phyloP scores from a whole-genome alignment of 2,329 filamentous ascomycete species.

The Beauveria australis region DNA sequence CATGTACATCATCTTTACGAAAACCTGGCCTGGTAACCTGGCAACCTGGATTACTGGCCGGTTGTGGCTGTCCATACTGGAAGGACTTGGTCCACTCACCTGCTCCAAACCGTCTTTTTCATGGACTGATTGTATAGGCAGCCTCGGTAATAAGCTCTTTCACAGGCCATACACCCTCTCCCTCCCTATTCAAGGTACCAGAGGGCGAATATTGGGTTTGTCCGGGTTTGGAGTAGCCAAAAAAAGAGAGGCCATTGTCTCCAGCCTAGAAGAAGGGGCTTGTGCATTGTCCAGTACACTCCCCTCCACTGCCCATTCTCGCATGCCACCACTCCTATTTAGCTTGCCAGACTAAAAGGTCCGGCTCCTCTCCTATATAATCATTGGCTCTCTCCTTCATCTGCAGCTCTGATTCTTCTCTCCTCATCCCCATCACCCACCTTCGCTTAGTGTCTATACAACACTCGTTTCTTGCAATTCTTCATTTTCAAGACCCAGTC shows the following conservation, averaged over 20 bases:
- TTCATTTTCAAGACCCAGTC: neutral
- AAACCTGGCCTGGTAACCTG: neutral
- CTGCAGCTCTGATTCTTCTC: neutral
- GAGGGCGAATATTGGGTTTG: neutral
- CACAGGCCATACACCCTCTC: conserved; percentile 7
- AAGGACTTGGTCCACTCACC: neutral
- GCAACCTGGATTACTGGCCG: neutral
- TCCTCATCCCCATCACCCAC: conserved; percentile 8
- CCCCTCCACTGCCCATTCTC: neutral
- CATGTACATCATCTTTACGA: too few relatives aligned
- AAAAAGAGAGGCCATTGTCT: neutral
- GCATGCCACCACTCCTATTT: neutral
- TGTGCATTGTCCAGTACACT: neutral
- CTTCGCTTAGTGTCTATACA: conserved; percentile 9
- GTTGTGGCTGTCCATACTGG: neutral
- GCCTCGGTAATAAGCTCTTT: conserved; percentile 9
- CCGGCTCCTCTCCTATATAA: conserved; percentile 6
- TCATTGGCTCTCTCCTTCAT: neutral
- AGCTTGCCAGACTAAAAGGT: neutral
- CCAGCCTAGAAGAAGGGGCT: neutral
- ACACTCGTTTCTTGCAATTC: conserved; percentile 10
- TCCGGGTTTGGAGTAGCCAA: neutral
- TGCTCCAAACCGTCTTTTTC: neutral
- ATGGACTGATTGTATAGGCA: neutral
- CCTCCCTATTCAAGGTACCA: neutral